phyloP scores from a whole-genome alignment of 805 yeast genomes.

The Saturnispora quitensis region DNA sequence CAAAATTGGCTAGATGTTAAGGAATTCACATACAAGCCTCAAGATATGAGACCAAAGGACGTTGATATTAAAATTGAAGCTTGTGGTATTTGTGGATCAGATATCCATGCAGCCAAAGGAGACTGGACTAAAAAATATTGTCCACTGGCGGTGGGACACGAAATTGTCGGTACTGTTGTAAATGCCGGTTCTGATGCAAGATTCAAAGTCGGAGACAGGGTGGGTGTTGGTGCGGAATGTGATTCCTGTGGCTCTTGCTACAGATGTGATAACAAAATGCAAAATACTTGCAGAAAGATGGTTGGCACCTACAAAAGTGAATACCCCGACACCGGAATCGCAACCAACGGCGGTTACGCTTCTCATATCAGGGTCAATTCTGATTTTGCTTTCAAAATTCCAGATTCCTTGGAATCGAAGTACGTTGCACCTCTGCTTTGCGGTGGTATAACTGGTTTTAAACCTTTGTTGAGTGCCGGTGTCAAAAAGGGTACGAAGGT shows the following conservation, averaged over 20 bases:
- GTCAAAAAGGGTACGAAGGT: constrained; percentile 42
- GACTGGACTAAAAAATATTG: constrained; percentile 14
- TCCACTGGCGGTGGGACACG: constrained; percentile 35
- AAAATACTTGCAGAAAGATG: constrained; percentile 40
- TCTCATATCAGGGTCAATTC: constrained; percentile 37
- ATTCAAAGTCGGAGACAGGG: constrained; percentile 39
- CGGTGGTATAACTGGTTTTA: constrained; percentile 47
- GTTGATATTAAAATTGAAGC: constrained; percentile 37
- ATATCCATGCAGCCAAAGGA: constrained; percentile 36
- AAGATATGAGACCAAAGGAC: constrained; percentile 17
- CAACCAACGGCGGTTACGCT: constrained; percentile 41
- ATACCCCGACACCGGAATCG: constrained; percentile 37
- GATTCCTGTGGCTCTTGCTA: constrained; percentile 32
- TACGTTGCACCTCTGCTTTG: constrained; percentile 47
- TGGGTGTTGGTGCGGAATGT: constrained; percentile 42
- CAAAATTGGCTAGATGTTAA: constrained; percentile 14
- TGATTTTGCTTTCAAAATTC: constrained; percentile 39
- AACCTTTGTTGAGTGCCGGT: constrained; percentile 35
- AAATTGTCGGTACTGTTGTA: constrained; percentile 36
- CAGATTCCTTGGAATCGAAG: constrained; percentile 34
- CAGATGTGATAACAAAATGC: constrained; percentile 29
- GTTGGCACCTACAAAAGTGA: constrained; percentile 43
- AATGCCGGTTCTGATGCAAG: constrained; percentile 29
- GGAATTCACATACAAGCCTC: constrained; percentile 15
- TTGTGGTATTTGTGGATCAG: constrained; percentile 45